phyloP scores from a whole-genome alignment of 2,329 filamentous ascomycete genomes.

The Botrytis pseudocinerea region DNA sequence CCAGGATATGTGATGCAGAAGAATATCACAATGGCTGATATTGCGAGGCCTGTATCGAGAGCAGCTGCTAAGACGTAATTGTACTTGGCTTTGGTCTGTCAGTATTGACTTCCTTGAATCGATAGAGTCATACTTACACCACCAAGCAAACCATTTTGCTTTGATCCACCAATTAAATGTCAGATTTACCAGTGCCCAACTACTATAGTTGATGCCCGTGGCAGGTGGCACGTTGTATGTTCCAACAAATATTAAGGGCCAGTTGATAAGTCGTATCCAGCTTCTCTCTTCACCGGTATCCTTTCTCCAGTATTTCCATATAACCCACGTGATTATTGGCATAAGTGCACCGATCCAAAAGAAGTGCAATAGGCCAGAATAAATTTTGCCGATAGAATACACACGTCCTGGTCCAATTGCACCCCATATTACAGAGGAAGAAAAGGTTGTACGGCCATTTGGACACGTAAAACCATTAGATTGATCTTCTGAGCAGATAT shows the following conservation, averaged over 20 bases:
- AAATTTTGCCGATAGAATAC: conserved; percentile 65
- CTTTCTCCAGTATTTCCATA: conserved; percentile 44
- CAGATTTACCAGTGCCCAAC: conserved; percentile 70
- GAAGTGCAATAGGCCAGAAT: conserved; percentile 67
- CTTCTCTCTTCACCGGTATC: conserved; percentile 31
- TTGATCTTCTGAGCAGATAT: conserved; percentile 59
- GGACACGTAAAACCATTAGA: conserved; percentile 59
- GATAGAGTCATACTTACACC: conserved; percentile 59
- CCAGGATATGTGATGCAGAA: conserved; percentile 62
- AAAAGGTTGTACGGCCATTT: conserved; percentile 58
- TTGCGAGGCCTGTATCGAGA: conserved; percentile 66
- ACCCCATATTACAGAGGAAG: conserved; percentile 73
- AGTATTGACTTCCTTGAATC: conserved; percentile 60
- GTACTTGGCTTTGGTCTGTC: conserved; percentile 68
- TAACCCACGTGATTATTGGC: conserved; percentile 56
- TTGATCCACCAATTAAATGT: conserved; percentile 70
- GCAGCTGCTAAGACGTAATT: conserved; percentile 75
- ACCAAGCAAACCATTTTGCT: conserved; percentile 65
- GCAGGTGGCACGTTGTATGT: conserved; percentile 51
- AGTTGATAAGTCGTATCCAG: conserved; percentile 42
- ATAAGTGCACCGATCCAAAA: conserved; percentile 67
- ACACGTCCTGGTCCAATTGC: conserved; percentile 70
- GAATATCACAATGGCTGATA: conserved; percentile 71
- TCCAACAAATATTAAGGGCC: conserved; percentile 37
- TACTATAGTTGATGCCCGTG: conserved; percentile 72